These are phyloP conservation scores for Melastoma malabathricum DNA, from an alignment of 345 rosid genomes.

Conservation along the genomic window DNA sequence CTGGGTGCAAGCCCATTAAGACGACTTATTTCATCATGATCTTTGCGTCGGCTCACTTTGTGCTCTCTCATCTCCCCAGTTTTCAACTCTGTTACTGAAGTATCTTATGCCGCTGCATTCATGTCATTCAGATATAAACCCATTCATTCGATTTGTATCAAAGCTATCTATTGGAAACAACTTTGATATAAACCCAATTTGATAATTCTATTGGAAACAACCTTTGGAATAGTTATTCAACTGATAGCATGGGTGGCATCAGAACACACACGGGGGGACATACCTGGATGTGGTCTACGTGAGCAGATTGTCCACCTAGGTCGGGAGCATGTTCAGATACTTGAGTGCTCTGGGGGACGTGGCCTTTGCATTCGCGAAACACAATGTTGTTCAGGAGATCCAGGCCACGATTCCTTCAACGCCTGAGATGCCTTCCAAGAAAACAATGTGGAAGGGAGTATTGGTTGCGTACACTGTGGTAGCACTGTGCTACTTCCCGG, in stretches of 20 bases:
- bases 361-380: slow-evolving; percentile 58
- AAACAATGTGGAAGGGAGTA: slow-evolving; percentile 63
- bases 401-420: slow-evolving; percentile 65
- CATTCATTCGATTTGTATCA: neutral
- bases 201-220: neutral
- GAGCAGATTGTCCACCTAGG: slow-evolving; percentile 16
- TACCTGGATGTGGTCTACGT: slow-evolving; percentile 25
- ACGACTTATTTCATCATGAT: slow-evolving; percentile 51
- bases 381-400: slow-evolving; percentile 59
- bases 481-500: slow-evolving; percentile 58
- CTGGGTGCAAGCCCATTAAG: slow-evolving; percentile 29
- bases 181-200: slow-evolving; percentile 12
- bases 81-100: slow-evolving; percentile 45
- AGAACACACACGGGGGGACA: slow-evolving; percentile 24
- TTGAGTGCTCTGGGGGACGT: slow-evolving; percentile 48
- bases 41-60: slow-evolving; percentile 37
- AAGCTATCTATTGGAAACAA: neutral
- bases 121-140: slow-evolving; percentile 45
- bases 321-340: slow-evolving; percentile 25
- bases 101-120: slow-evolving; percentile 52
- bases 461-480: slow-evolving; percentile 38
- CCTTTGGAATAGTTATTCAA: slow-evolving; percentile 30
- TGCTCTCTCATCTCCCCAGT: slow-evolving; percentile 51
- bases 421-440: slow-evolving; percentile 48
- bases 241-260: slow-evolving; percentile 53